Percentiles rank a stretch among this genome's conserved stretches.
Conservation (phyloP, 2,329 filamentous ascomycete genomes). For the Aspergillus brasiliensis region DNA sequence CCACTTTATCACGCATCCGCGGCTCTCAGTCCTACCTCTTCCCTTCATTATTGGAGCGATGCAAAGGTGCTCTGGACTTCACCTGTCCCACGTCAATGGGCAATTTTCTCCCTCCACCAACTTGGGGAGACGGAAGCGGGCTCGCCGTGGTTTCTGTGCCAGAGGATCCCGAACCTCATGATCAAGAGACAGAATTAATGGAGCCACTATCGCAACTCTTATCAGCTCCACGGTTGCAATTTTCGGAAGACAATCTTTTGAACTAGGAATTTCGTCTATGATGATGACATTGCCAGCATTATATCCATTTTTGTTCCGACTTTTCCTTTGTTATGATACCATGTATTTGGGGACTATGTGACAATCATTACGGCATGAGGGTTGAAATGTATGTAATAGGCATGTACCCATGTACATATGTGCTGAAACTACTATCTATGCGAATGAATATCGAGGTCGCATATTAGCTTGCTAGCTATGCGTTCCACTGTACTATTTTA, state of each 20-base stretch:
- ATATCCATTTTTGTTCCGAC: neutral
- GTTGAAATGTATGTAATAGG: too few relatives aligned
- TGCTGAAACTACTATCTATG: neutral
- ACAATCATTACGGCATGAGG: neutral
- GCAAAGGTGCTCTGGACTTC: slow-evolving; percentile 33
- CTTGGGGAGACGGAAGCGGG: neutral
- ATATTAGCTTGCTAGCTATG: too few relatives aligned
- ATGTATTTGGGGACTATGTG: neutral
- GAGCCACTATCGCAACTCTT: slow-evolving; percentile 10
- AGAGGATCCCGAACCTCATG: neutral
- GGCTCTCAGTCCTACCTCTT: slow-evolving; percentile 43
- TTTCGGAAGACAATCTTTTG: slow-evolving; percentile 1
- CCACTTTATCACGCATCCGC: slow-evolving; percentile 41
- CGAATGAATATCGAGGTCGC: too few relatives aligned
- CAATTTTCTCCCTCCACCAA: slow-evolving; percentile 24
- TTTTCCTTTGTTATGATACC: neutral
- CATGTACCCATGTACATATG: neutral
- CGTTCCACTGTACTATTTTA: too few relatives aligned
- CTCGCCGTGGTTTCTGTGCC: slow-evolving; percentile 9
- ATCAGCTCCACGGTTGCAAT: slow-evolving; percentile 8
- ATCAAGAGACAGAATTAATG: neutral
- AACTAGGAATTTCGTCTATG: neutral
- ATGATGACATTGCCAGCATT: neutral
- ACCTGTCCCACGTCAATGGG: slow-evolving; percentile 33
- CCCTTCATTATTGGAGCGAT: slow-evolving; percentile 35